A percentile compares a stretch with the other conserved stretches of the same genome.
Conservation (phyloP, 2,329 filamentous ascomycete genomes). For the Cryphonectria naterciae region DNA sequence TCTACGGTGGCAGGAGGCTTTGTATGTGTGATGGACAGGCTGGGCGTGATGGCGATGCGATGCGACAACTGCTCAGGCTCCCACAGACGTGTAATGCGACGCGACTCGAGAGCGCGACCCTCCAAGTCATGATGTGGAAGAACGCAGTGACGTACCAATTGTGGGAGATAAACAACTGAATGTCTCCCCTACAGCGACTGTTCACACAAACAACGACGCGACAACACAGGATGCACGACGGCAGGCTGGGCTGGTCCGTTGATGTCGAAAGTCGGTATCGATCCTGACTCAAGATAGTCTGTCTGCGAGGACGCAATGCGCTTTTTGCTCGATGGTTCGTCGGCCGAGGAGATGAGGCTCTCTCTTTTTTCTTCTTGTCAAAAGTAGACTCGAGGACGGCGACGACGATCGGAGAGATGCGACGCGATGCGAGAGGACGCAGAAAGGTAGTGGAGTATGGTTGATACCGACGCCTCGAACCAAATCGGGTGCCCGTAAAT, state of each 20-base stretch:
- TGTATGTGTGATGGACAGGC: neutral
- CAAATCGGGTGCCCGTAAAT: slow-evolving; percentile 30
- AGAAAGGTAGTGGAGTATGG: slow-evolving; percentile 8
- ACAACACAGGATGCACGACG: slow-evolving; percentile 25
- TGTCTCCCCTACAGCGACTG: slow-evolving; percentile 78
- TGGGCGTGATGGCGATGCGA: slow-evolving; percentile 3
- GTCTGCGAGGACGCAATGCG: slow-evolving; percentile 28
- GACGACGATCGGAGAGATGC: slow-evolving; percentile 29
- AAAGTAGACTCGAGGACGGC: slow-evolving; percentile 27
- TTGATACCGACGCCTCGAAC: slow-evolving; percentile 31
- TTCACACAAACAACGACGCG: slow-evolving; percentile 34
- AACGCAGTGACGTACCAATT: slow-evolving; percentile 61
- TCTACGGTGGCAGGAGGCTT: slow-evolving; percentile 17
- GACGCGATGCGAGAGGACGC: slow-evolving; percentile 22
- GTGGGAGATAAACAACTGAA: slow-evolving; percentile 97
- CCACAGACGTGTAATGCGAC: slow-evolving; percentile 32
- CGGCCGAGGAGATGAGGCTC: slow-evolving; percentile 20
- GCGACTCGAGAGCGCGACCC: slow-evolving; percentile 30
- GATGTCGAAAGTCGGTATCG: slow-evolving; percentile 40
- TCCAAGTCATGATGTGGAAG: slow-evolving; percentile 28
- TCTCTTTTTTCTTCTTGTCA: slow-evolving; percentile 17
- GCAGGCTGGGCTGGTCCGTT: slow-evolving; percentile 26
- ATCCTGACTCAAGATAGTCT: slow-evolving; percentile 32
- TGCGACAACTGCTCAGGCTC: slow-evolving; percentile 18
- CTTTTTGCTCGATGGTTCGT: slow-evolving; percentile 29